Evolutionary conservation across 2,329 filamentous ascomycete genomes (phyloP), one percentile per base, ranked within the genome.

Genomic region (Cladosporium velox): DNA sequence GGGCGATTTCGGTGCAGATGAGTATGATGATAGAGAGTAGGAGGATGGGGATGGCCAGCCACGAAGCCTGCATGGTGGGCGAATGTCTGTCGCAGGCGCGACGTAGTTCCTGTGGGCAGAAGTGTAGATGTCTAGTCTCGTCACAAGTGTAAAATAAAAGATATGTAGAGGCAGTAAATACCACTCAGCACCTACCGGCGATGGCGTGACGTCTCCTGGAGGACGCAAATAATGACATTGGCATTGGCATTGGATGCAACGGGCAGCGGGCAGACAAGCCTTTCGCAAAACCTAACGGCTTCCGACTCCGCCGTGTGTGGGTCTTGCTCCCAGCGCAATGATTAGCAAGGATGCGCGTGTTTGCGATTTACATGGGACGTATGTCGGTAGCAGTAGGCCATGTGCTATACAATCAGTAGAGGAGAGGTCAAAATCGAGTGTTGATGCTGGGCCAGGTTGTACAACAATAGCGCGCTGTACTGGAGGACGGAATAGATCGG

Each of bases 1-100:
- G 73, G 14, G 70, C 70, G 24, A 74, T 61, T n/a, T 67, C 67
- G 28, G 59, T 65, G 26, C 67, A 64, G 51, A 71, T 60, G 38
- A 71, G 62, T 35, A 70, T 28, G 52, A 70, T 55, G 52, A 44
- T 32, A 44, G 68, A 67, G 24, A 70, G 21, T 24, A 69, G 41
- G 28, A 69, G 64, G 14, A 55, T n/a, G 15, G 61, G 61, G 34
- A 64, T 35, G 24, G 61, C 61, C 7, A 64, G 61, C n/a, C 24
- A 32, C 41, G 61, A 64, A 28, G 61, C 61, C 34, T 64, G 61
- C 61, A 64, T 64, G 26, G 2, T 32, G 61, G 61, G 61, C 61
- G 15, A 47, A 26, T 12, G 5, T 41, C 34, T 28, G 21, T n/a
- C 21, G 57, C 38, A 30, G 26, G 38, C 24, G 57, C 24, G 57